Conservation (phyloP, 306 rosid genomes). For the Cucumis cinereus region DNA sequence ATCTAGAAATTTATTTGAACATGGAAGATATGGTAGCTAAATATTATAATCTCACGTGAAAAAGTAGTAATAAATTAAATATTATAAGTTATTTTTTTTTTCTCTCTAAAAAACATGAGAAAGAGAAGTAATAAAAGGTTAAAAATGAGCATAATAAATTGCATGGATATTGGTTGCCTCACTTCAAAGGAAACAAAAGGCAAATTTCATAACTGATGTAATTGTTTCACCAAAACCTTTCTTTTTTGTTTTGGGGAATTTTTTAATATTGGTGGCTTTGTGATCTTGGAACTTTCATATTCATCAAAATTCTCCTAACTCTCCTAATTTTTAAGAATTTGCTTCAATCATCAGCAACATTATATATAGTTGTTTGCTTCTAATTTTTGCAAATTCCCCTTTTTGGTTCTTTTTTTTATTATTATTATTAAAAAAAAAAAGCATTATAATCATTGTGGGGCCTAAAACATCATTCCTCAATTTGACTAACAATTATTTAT, state of each 20-base stretch:
- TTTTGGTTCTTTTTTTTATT: background rate
- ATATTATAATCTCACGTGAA: background rate
- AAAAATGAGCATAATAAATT: background rate
- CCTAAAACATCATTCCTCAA: background rate
- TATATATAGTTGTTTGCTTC: background rate
- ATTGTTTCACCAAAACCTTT: constrained; percentile 5
- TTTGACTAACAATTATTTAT: background rate
- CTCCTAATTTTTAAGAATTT: background rate
- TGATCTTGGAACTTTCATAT: background rate
- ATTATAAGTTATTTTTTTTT: too few relatives aligned
- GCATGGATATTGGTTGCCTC: background rate
- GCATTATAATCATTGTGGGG: background rate
- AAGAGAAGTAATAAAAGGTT: background rate
- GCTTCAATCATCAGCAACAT: background rate
- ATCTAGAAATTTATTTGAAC: too few relatives aligned
- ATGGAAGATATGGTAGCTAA: too few relatives aligned
- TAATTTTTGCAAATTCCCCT: background rate
- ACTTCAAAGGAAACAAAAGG: background rate
- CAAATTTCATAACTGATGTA: background rate
- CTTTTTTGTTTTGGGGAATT: background rate
- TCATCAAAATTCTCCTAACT: background rate
- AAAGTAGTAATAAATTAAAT: too few relatives aligned
- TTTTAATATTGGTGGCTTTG: background rate
- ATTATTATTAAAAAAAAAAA: background rate
- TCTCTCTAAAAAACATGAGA: background rate